phyloP scores from a whole-genome alignment of 345 rosid genomes.

The Eucalyptus regnans region DNA sequence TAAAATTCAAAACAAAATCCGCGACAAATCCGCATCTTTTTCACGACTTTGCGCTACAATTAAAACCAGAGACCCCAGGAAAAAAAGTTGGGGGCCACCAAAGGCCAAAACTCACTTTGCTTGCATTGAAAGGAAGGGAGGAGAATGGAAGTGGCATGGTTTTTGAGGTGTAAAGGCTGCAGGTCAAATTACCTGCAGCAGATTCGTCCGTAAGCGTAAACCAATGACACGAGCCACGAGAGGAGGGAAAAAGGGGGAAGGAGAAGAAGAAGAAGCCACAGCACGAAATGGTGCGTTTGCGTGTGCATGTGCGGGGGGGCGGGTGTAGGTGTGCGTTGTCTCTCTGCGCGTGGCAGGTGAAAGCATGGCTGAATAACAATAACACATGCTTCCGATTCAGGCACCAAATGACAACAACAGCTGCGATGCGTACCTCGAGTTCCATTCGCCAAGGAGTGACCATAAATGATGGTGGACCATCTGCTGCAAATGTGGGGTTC shows the following conservation, averaged over 20 bases:
- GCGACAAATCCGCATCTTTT: neutral
- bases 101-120: neutral
- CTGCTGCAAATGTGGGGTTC: neutral
- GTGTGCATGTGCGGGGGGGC: neutral
- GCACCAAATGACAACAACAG: neutral
- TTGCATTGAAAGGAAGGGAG: neutral
- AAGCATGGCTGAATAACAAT: neutral
- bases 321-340: neutral
- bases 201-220: neutral
- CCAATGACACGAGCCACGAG: neutral
- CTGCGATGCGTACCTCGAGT: neutral
- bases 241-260: neutral
- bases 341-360: neutral
- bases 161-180: neutral
- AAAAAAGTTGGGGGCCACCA: neutral
- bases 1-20: neutral
- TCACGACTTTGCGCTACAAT: neutral
- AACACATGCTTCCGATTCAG: neutral
- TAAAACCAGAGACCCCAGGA: neutral
- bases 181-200: neutral
- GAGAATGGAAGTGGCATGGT: neutral
- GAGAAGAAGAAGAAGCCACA: neutral
- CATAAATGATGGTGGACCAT: neutral
- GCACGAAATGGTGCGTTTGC: neutral
- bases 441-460: neutral